Base-by-base conservation (phyloP, 169 alveolate genomes). In the Cryptosporidium viatorum region DNA sequence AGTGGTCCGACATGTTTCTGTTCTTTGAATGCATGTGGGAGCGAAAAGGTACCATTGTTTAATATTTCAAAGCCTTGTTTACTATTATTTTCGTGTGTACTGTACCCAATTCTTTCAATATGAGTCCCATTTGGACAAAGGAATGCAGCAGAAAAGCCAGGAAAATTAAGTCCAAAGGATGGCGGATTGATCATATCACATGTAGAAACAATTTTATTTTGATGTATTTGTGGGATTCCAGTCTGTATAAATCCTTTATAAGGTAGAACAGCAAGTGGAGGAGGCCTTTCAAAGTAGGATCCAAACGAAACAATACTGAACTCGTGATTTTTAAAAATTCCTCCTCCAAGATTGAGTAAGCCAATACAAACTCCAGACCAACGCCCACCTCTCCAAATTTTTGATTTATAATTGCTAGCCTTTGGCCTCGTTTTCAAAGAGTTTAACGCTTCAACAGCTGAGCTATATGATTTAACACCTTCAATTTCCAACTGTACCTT, bases 91-190 rank as follows among this genome's bases (percentile, higher is more conserved):
- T 75, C 86, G 26, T 37, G 16, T 16, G 89, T 80, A 21, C 89
- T 65, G 29, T 80, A 80, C 6, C 89, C 89, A 65, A 80, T 80
- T n/a, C 89, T 58, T 52, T 80, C 89, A 3, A 80, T 80, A 29
- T 80, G 48, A 21, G 89, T 80, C 31, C 89, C 89, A 50, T 80
- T 80, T 41, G 89, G 89, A 80, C 89, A 80, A 41, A 80, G 59
- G 23, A 80, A 80, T 16, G 89, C 55, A n/a, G 80, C 75, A 14
- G 89, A 80, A 7, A 62, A 80, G 35, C 89, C 89, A 8, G 89
- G 68, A 80, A 60, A 80, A 14, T 80, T 67, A 31, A 59, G 41
- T 55, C 75, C 75, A 59, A 41, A 65, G 3, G 71, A 35, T 14
- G 89, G 89, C 6, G 89, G 68, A 59, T 39, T 39, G 4, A 80